These are phyloP conservation scores for Claviceps africana DNA, from an alignment of 2,329 filamentous ascomycete genomes.

Conservation along the genomic window DNA sequence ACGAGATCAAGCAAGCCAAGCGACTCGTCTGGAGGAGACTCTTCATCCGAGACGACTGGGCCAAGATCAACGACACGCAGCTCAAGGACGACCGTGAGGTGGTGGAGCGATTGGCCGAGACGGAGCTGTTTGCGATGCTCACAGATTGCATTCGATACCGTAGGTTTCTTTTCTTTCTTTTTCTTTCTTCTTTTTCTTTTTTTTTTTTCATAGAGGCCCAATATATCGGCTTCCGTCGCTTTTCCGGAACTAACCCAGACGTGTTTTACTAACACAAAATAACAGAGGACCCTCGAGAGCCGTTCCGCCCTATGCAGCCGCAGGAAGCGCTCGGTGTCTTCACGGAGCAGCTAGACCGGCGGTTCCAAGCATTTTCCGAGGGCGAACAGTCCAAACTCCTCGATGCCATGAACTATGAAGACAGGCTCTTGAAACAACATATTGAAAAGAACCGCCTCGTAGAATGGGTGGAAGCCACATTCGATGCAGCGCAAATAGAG, in stretches of 20 bases:
- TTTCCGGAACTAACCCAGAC: no score
- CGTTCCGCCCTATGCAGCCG: conserved; percentile 34
- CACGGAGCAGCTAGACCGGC: conserved; percentile 45
- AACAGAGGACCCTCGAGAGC: conserved; percentile 27
- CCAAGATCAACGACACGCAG: conserved; percentile 60
- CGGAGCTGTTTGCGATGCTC: conserved; percentile 55
- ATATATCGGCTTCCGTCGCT: no score
- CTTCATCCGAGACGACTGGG: conserved; percentile 76
- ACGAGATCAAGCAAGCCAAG: conserved; percentile 43
- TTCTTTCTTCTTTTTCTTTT: no score
- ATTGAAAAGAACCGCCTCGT: conserved; percentile 56
- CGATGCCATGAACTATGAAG: conserved; percentile 60
- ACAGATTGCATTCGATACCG: conserved; percentile 49
- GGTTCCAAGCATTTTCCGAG: conserved; percentile 45
- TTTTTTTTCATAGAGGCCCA: no score
- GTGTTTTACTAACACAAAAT: conserved; percentile 14
- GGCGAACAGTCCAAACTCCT: conserved; percentile 53
- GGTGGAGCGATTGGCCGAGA: conserved; percentile 46
- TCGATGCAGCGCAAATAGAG: conserved; percentile 23
- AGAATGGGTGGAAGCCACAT: conserved; percentile 43
- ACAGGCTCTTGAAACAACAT: conserved; percentile 47
- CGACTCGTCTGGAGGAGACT: conserved; percentile 74
- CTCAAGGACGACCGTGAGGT: conserved; percentile 58
- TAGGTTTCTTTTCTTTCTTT: conserved; percentile 28
- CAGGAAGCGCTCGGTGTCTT: conserved; percentile 45